A percentile compares a stretch with the other conserved stretches of the same genome.
phyloP scores from a whole-genome alignment of 1,139 yeast genomes.

The Suhomyces coccinellae region DNA sequence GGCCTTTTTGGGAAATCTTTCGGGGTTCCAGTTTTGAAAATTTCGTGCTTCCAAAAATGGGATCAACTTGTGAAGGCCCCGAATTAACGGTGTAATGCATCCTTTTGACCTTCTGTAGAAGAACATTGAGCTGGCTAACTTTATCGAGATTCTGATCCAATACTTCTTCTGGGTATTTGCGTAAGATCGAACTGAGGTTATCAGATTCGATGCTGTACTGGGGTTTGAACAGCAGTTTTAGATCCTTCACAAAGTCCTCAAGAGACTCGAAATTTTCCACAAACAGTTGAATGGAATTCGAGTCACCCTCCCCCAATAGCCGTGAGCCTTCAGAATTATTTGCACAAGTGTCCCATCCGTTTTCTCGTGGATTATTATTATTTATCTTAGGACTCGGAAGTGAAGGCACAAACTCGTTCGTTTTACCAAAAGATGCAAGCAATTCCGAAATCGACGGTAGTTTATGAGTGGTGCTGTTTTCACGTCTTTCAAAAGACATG shows the following conservation, averaged over 20 bases:
- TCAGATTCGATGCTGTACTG: neutral
- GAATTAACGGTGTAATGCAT: neutral
- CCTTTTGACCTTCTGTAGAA: neutral
- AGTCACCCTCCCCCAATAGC: neutral
- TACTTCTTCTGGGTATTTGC: neutral
- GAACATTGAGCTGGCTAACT: neutral
- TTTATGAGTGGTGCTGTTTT: neutral
- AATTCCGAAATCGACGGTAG: slow-evolving; percentile 1
- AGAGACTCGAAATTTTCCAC: neutral
- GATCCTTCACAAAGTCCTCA: neutral
- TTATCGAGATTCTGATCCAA: neutral
- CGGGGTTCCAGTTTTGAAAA: no score
- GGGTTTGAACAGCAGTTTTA: neutral
- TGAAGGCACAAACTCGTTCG: neutral
- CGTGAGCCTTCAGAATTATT: no score
- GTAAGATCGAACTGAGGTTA: neutral
- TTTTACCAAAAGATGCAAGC: neutral
- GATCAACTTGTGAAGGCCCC: neutral
- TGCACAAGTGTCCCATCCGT: no score
- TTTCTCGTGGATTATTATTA: no score
- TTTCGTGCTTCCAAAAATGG: no score
- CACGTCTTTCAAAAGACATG: neutral
- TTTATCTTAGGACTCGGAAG: no score
- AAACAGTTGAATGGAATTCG: neutral
- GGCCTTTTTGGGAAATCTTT: no score